These are phyloP conservation scores for Zoysia matrella DNA, from an alignment of 202 grass and related monocot genomes.

Conservation along the genomic window DNA sequence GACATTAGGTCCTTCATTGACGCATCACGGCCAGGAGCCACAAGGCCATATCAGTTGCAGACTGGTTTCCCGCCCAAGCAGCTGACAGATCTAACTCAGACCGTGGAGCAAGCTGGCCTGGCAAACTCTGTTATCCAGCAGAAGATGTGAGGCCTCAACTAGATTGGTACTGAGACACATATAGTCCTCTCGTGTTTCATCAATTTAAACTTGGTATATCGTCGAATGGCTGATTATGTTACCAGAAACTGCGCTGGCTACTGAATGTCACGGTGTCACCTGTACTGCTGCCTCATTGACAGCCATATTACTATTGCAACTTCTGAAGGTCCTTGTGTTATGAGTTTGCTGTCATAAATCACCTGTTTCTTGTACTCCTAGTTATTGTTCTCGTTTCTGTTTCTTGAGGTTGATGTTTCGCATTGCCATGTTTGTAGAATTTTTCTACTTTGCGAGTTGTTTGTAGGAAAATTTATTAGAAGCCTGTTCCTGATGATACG, in stretches of 20 bases:
- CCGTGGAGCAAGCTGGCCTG: conserved; percentile 81
- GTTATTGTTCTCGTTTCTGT: not conserved
- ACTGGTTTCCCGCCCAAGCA: conserved; percentile 91
- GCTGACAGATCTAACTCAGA: conserved; percentile 60
- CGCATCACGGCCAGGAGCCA: conserved; percentile 67
- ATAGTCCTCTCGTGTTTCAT: not conserved
- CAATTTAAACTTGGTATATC: not conserved
- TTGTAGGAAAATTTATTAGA: too few species aligned
- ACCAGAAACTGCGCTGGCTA: conserved; percentile 20
- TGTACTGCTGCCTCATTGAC: not conserved
- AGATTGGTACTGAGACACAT: not conserved
- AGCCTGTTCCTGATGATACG: too few species aligned
- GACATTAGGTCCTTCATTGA: conserved; percentile 90
- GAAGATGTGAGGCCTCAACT: conserved; percentile 63
- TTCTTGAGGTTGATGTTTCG: not conserved
- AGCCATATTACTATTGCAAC: not conserved
- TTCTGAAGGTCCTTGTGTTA: not conserved
- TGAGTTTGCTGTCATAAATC: not conserved
- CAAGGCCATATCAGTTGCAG: conserved; percentile 64
- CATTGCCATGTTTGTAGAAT: not conserved
- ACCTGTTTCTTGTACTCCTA: not conserved
- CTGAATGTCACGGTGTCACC: not conserved
- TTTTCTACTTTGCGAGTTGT: too few species aligned
- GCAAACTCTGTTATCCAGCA: conserved; percentile 91
- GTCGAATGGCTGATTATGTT: conserved; percentile 18